These are phyloP conservation scores for Lathyrus tuberosus DNA, from an alignment of 306 rosid genomes.

Conservation along the genomic window DNA sequence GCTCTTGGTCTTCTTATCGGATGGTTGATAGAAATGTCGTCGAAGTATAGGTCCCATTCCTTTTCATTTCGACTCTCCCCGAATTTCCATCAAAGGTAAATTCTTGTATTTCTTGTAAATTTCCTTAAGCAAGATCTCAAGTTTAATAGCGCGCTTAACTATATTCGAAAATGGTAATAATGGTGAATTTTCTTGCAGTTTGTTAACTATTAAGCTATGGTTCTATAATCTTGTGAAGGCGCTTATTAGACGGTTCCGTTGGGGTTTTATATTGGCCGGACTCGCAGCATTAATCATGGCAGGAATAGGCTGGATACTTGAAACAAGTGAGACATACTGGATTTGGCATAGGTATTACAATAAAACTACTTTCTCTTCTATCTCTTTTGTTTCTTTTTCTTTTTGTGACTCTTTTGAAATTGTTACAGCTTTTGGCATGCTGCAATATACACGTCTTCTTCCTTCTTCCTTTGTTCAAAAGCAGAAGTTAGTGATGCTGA, in stretches of 20 bases:
- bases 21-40: constrained; percentile 57
- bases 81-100: constrained; percentile 45
- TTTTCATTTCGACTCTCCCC: constrained; percentile 40
- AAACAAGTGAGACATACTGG: constrained; percentile 87
- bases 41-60: constrained; percentile 48
- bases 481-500: constrained; percentile 37
- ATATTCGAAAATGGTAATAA: constrained; percentile 16
- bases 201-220: constrained; percentile 68
- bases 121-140: neutral
- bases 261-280: constrained; percentile 80
- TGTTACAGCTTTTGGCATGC: constrained; percentile 88
- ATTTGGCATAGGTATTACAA: constrained; percentile 82
- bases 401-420: constrained; percentile 26
- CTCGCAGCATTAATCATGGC: constrained; percentile 73
- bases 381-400: constrained; percentile 29
- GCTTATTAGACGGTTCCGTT: constrained; percentile 62
- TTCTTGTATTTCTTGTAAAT: neutral
- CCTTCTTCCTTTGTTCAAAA: constrained; percentile 66
- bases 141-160: neutral
- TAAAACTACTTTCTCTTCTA: neutral
- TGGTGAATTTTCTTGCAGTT: constrained; percentile 55
- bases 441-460: constrained; percentile 81
- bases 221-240: constrained; percentile 55
- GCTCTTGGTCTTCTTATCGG: constrained; percentile 53
- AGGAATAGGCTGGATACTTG: constrained; percentile 76